Base-by-base conservation (phyloP, 2,329 filamentous ascomycete species). In the Tothia fuscella region DNA sequence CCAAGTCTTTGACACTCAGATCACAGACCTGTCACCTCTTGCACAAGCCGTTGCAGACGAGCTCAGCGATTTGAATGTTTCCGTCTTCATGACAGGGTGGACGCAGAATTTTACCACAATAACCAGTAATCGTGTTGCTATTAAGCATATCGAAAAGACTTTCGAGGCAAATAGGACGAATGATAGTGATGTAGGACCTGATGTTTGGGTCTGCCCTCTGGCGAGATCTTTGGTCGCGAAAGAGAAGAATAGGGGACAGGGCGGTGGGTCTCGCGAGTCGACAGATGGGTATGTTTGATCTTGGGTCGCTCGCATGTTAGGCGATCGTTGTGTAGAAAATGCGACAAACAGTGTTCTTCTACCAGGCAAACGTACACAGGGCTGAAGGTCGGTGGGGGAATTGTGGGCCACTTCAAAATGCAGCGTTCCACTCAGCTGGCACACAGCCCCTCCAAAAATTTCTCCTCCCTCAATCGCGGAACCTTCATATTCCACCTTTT, bases 71-170 rank as follows among this genome's bases (percentile, higher is more conserved):
- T 75, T 82, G 43, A 86, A 84, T 51, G 61, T 68, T 41, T 78
- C 78, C 16, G 80, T 85, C 6, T 84, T 87, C 53, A 63, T 82
- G 40, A 77, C 78, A 52, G 82, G 82, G 13, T 88, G 82, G 82
- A 67, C 67, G 7, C 60, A 64, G 6, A 64, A 69, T 1, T 54
- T 72, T 20, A 82, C 78, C 2, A 87, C 81, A 1, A 60, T 88
- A 39, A 84, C 80, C 3, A 80, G 78, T 47, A 87, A 88, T 53
- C 69, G 73, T 17, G 73, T 72, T 1, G 76, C 81, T 33, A 72
- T 75, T 17, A 81, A 75, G 48, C 71, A 78, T 48, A 74, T 88
- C 33, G 75, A 82, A 48, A 56, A 54, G 19, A 62, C 68, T 3
- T 63, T 82, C 36, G 62, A 70, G 45, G 59, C 66, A 37, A 55